Evolutionary conservation across 2,329 filamentous ascomycete species (phyloP), one percentile per base, ranked within the genome.

Genomic region (Fusarium torreyae): DNA sequence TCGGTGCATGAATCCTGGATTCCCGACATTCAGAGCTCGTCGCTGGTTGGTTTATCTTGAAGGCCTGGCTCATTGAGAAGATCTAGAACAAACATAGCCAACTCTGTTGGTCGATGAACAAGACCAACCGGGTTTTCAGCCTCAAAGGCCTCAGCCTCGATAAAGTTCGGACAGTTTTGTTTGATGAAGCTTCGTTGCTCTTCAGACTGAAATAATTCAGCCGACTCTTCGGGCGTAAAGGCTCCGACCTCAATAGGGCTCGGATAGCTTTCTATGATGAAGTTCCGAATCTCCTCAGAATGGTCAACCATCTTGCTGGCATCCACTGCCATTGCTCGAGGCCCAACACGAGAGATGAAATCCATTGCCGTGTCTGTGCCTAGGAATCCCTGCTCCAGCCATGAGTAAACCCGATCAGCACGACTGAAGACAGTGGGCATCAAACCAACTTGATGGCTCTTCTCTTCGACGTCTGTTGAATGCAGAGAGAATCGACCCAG

Each of bases 381-480:
- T 0, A 2, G 13, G 8, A 24, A 15, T 7, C 34, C n/a, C 11
- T 14, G 14, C 1, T 52, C 57, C 0, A 57, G 18, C 36, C 52
- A 49, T 6, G 52, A 49, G n/a, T 38, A 57, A 2, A 60, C 43
- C 1, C 7, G 13, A 22, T 28, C 18, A 9, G 57, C 43, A 9
- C 31, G 20, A 17, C 52, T 45, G 17, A 48, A 60, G 4, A 60
- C 56, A 2, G 3, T 5, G 1, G 36, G 7, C 51, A 60, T 56
- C 10, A 34, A n/a, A 2, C 43, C 28, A 2, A 61, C 52, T 24
- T 50, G 52, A 4, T 44, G 44, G n/a, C 22, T 60, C 9, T 60
- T 60, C 17, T 60, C 36, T 5, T 60, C 57, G 8, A 36, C 0
- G 44, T 57, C 1, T 60, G 36, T 15, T 57, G 57, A 5, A 60